These are phyloP conservation scores for Fusarium sp. DNA, from an alignment of 2,329 filamentous ascomycete genomes.

Conservation along the genomic window DNA sequence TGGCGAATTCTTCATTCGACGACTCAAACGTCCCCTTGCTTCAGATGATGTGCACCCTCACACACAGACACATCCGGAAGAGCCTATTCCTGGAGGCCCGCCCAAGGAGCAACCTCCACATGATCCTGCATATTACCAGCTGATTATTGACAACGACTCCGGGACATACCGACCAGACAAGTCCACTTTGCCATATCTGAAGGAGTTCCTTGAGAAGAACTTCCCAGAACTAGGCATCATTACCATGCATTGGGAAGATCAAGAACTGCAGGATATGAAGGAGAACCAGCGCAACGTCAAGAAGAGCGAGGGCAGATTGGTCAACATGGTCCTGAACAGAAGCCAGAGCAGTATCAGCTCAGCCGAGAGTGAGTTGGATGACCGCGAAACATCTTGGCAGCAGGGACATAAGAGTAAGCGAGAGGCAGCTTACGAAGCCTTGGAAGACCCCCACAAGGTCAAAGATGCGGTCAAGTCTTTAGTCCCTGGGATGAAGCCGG, in stretches of 20 bases:
- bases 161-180: constrained; percentile 93
- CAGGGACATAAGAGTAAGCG: constrained; percentile 63
- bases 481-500: constrained; percentile 44
- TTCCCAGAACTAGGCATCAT: constrained; percentile 82
- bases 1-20: constrained; percentile 91
- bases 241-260: constrained; percentile 82
- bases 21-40: constrained; percentile 66
- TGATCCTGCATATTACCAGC: constrained; percentile 76
- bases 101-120: constrained; percentile 59
- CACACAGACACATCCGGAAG: constrained; percentile 65
- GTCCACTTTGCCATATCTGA: constrained; percentile 77
- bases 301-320: constrained; percentile 69
- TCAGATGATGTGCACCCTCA: constrained; percentile 59
- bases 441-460: constrained; percentile 64
- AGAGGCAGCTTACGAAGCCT: constrained; percentile 64
- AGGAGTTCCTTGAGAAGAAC: constrained; percentile 76
- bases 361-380: constrained; percentile 65
- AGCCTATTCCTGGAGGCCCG: constrained; percentile 63
- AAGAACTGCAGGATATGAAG: constrained; percentile 81
- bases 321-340: constrained; percentile 70
- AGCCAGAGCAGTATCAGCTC: constrained; percentile 68
- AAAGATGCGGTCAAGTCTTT: constrained; percentile 54
- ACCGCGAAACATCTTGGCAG: constrained; percentile 58
- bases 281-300: constrained; percentile 79
- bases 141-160: constrained; percentile 95